Evolutionary conservation across 2,329 filamentous ascomycete species (phyloP).

Genomic region (Verticillium longisporum): DNA sequence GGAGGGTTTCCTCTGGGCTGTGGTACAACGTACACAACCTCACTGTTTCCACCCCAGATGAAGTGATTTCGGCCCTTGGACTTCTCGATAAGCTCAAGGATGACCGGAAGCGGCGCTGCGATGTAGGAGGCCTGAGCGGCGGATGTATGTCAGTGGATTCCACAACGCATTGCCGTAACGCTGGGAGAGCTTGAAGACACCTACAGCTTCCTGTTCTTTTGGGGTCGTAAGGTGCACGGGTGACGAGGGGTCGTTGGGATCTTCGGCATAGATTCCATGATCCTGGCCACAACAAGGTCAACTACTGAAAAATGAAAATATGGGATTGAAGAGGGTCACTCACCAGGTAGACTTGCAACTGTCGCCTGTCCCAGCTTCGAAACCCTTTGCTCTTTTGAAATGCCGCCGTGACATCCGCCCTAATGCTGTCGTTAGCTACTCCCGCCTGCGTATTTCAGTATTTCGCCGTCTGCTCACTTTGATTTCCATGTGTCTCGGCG

Average conservation of each 20-base stretch:
- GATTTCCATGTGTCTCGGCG: conserved; percentile 3
- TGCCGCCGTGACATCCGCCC: background rate
- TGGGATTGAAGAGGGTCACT: background rate
- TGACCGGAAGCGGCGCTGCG: conserved; percentile 4
- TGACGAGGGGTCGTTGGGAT: background rate
- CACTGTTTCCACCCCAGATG: conserved; percentile 3
- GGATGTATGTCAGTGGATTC: background rate
- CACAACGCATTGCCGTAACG: no score
- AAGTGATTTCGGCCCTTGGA: conserved; percentile 4
- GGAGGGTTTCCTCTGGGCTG: fast-evolving
- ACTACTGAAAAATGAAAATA: background rate
- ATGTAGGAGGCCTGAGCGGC: conserved; percentile 3
- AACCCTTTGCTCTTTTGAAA: background rate
- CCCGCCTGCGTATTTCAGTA: background rate
- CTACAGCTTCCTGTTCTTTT: conserved; percentile 6
- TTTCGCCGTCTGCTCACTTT: background rate
- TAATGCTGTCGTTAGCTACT: background rate
- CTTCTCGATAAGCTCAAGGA: background rate
- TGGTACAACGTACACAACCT: background rate
- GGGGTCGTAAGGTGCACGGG: background rate
- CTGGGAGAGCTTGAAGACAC: background rate
- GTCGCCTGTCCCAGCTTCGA: conserved; percentile 3
- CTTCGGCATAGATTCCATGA: background rate
- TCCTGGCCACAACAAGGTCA: background rate
- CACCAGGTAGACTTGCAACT: conserved; percentile 3